Percentiles rank a stretch among this genome's conserved stretches.
Conservation (phyloP, 2,329 filamentous ascomycete genomes). For the Mollisiaceae sp. region DNA sequence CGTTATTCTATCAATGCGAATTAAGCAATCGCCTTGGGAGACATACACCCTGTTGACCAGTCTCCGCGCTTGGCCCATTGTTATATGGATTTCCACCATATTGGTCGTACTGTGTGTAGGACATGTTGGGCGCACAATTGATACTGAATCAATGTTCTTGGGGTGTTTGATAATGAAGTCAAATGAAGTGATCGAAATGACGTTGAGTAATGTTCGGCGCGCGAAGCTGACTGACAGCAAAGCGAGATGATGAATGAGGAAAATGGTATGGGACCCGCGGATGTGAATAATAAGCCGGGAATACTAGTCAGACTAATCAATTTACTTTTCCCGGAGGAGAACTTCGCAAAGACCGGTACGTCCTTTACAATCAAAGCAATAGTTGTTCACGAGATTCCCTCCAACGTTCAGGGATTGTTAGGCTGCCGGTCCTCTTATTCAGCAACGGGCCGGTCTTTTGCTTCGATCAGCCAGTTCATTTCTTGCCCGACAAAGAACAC, state of each 20-base stretch:
- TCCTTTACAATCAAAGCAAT: neutral
- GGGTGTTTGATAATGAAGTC: constrained; percentile 10
- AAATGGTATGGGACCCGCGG: constrained; percentile 4
- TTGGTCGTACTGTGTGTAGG: constrained; percentile 65
- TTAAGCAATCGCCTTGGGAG: neutral
- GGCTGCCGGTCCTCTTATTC: neutral
- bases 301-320: constrained; percentile 1
- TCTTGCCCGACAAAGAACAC: neutral
- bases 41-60: constrained; percentile 36
- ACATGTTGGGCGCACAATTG: constrained; percentile 55
- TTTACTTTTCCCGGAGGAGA: constrained; percentile 3
- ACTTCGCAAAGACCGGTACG: neutral
- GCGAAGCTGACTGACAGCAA: constrained; percentile 10
- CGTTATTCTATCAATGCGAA: constrained; percentile 5
- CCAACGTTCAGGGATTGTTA: neutral
- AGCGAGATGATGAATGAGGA: constrained; percentile 9
- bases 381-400: neutral
- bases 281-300: constrained; percentile 5
- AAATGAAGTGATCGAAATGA: constrained; percentile 16
- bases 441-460: neutral
- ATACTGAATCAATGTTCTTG: constrained; percentile 23
- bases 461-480: neutral
- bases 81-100: constrained; percentile 63
- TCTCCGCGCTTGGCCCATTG: constrained; percentile 51
- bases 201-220: constrained; percentile 12